Base-by-base conservation (phyloP, 768 basidiomycete genomes). In the Cyclocybe cylindracea region DNA sequence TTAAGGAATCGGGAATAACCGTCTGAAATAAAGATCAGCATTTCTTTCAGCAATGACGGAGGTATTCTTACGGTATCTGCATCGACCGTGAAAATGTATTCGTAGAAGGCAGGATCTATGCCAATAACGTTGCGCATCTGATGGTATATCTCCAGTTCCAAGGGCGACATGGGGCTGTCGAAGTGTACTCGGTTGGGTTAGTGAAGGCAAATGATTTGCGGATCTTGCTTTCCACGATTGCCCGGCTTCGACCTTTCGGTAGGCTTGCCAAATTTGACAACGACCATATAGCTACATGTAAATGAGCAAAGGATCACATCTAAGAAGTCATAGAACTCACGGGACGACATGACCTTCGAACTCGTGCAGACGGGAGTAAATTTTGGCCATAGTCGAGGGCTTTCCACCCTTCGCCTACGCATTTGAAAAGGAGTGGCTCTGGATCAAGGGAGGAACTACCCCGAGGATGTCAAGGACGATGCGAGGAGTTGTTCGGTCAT, bases 61-160 rank as follows among this genome's bases (percentile, higher is more conserved):
- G 16, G 18, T 35, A 34, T 29, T 72, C 84, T 39, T 59, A 93
- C 91, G 34, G 91, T 94, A 78, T 98, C 94, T 46, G 94, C 94
- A 74, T 98, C 94, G 7, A 98, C 83, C 14, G 92, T 96, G 69
- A 97, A 96, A 58, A 98, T 89, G 66, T 97, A 97, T 72, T 98
- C 94, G 67, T 98, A 98, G 70, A 98, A 98, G 7, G 93, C 89
- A 1, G 94, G 94, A 63, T 98, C 94, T 54, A 98, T 95, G 10
- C 94, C 94, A 57, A 98, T 96, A 53, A 97, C 92, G 58, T 98
- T 98, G 46, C 94, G 83, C 93, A 97, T 96, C 69, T 98, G 94
- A 68, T 98, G 94, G 62, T 93, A 96, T 45, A 98, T 85, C 69
- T 98, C 94, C 46, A 98, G 74, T 66, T 98, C 94, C 57, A 98